These are phyloP conservation scores for Neurospora tetraspora DNA, from an alignment of 495 filamentous ascomycete genomes.

Conservation along the genomic window DNA sequence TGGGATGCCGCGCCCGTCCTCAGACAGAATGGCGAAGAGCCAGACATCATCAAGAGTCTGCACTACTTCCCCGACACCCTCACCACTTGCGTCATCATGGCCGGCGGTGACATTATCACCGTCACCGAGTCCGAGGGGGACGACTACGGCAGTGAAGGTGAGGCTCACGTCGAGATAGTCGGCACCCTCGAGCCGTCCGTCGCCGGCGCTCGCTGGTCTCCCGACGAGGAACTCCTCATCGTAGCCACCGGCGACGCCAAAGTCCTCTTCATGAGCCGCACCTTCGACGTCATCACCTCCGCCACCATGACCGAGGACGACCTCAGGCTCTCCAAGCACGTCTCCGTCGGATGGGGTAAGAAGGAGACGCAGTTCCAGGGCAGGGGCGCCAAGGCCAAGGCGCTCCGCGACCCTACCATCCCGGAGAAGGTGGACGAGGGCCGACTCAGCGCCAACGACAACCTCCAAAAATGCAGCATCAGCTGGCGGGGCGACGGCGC, in stretches of 20 bases:
- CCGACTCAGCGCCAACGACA: slow-evolving; percentile 58
- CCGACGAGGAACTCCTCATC: slow-evolving; percentile 83
- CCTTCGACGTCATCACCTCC: slow-evolving; percentile 73
- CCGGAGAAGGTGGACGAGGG: slow-evolving; percentile 89
- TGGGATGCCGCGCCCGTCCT: slow-evolving; percentile 80
- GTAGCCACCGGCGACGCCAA: slow-evolving; percentile 71
- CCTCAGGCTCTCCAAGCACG: slow-evolving; percentile 81
- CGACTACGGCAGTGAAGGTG: too few relatives aligned
- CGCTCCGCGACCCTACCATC: slow-evolving; percentile 84
- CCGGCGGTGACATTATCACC: slow-evolving; percentile 80
- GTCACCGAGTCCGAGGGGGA: slow-evolving; percentile 40
- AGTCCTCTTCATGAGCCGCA: slow-evolving; percentile 83
- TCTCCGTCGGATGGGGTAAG: slow-evolving; percentile 98
- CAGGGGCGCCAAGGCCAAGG: slow-evolving; percentile 82
- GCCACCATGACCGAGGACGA: slow-evolving; percentile 63
- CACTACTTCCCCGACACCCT: slow-evolving; percentile 76
- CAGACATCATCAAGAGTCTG: slow-evolving; percentile 62
- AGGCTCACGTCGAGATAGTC: slow-evolving; percentile 74
- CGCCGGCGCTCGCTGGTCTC: slow-evolving; percentile 83
- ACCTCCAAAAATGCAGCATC: slow-evolving; percentile 52
- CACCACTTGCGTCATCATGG: slow-evolving; percentile 72
- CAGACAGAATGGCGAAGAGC: slow-evolving; percentile 52
- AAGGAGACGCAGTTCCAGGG: slow-evolving; percentile 96
- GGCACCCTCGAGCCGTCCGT: slow-evolving; percentile 90
- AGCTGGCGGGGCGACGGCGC: slow-evolving; percentile 94